phyloP scores from a whole-genome alignment of 495 filamentous ascomycete genomes.

The Pyrenopolyporus hunteri region DNA sequence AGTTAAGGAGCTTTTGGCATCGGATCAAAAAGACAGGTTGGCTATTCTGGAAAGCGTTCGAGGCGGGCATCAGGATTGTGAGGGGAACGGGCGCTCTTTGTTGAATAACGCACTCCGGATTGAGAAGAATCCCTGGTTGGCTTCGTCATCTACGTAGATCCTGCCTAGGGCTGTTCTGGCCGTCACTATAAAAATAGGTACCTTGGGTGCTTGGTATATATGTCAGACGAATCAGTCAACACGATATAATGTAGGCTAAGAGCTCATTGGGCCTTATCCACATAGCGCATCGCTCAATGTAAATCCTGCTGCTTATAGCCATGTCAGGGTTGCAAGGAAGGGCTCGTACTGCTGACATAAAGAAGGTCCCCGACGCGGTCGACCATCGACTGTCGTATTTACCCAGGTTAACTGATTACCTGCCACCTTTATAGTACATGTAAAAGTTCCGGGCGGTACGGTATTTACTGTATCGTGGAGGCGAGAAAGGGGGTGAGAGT shows the following conservation, averaged over 20 bases:
- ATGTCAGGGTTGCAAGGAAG: background rate
- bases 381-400: too few relatives aligned
- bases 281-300: background rate
- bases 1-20: background rate
- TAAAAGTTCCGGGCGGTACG: too few relatives aligned
- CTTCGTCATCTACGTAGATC: background rate
- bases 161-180: background rate
- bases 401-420: too few relatives aligned
- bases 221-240: background rate
- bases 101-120: background rate
- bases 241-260: background rate
- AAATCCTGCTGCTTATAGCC: constrained; percentile 2
- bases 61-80: background rate
- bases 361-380: too few relatives aligned
- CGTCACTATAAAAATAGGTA: constrained; percentile 3
- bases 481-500: too few relatives aligned
- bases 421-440: too few relatives aligned
- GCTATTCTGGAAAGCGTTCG: background rate
- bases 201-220: too few relatives aligned
- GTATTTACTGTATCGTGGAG: too few relatives aligned
- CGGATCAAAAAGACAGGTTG: background rate
- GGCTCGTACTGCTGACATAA: background rate
- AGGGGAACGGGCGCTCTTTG: too few relatives aligned
- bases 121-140: constrained; percentile 1
- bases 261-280: background rate